Conservation (phyloP, 192 early-diverging fungal species). For the Coemansia sp. region DNA sequence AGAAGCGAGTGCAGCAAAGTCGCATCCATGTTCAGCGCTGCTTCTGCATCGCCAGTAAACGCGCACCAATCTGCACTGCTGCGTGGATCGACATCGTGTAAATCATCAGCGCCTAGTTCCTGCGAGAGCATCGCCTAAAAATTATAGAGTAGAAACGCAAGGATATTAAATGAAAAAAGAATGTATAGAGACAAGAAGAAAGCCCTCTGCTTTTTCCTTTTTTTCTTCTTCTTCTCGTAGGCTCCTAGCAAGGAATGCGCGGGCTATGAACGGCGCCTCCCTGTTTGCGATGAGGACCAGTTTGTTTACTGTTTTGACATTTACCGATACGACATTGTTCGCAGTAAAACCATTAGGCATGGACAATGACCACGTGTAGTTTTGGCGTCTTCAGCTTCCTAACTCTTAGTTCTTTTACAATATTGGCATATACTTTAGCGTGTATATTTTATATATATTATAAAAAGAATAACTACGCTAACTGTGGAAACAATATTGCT, state of each 20-base stretch:
- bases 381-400: neutral
- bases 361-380: neutral
- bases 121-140: neutral
- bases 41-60: conserved; percentile 5
- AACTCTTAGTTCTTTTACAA: neutral
- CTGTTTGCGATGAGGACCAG: neutral
- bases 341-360: neutral
- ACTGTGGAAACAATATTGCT: neutral
- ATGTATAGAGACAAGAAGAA: conserved; percentile 4
- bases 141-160: neutral
- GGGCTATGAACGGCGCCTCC: conserved; percentile 3
- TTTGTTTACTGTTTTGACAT: neutral
- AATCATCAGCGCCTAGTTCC: neutral
- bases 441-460: neutral
- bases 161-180: neutral
- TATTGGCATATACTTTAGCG: neutral
- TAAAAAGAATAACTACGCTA: neutral
- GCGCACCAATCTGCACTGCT: neutral
- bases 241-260: neutral
- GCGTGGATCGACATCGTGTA: conserved; percentile 4
- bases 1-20: conserved; percentile 44
- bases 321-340: neutral
- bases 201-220: neutral
- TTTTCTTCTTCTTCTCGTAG: neutral
- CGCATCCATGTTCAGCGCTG: neutral